Evolutionary conservation across 2,329 filamentous ascomycete species (phyloP), one percentile per base, ranked within the genome.

Genomic region (Aspergillus awamori): DNA sequence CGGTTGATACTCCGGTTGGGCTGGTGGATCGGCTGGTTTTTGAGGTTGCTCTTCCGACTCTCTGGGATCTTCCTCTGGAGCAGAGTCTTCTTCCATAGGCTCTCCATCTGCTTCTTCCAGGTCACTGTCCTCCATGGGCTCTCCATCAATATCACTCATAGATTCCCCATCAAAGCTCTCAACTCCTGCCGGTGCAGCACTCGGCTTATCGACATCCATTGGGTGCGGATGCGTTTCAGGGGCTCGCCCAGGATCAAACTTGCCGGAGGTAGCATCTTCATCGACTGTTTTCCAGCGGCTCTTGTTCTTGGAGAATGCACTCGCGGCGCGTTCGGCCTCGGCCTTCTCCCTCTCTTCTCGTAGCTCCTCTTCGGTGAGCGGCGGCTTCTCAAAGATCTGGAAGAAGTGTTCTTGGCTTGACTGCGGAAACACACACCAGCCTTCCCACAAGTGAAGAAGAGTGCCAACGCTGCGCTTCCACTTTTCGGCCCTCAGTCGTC

Each of bases 401-500:
- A 86, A 85, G 64, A 96, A 90, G 28, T 85, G 77, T 64, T 91
- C 89, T 66, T 94, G 90, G 52, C 86, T 88, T 58, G 89, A 87
- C 30, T 87, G 85, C 1, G 90, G 88, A 67, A 96, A 96, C 1
- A 86, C 83, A 67, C 81, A 85, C 82, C 83, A 85, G 10, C 81
- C 80, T 74, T 87, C 84, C 85, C 91, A 95, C 38, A 92, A 79
- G 51, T 84, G 83, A 8, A 95, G 79, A 2, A 95, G 82, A 5
- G 87, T 82, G 2, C 84, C 83, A 41, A 95, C 82, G 69, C 89
- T 92, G 53, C 91, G 85, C 75, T 90, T 91, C 90, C 91, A 95
- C 76, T 94, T 93, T 64, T 95, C 91, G 3, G 89, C 88, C 20
- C 91, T 88, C 63, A 97, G 79, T 1, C 91, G 86, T 8, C 93